Base-by-base conservation (phyloP, 495 filamentous ascomycete genomes). In the Pyronema domesticum region DNA sequence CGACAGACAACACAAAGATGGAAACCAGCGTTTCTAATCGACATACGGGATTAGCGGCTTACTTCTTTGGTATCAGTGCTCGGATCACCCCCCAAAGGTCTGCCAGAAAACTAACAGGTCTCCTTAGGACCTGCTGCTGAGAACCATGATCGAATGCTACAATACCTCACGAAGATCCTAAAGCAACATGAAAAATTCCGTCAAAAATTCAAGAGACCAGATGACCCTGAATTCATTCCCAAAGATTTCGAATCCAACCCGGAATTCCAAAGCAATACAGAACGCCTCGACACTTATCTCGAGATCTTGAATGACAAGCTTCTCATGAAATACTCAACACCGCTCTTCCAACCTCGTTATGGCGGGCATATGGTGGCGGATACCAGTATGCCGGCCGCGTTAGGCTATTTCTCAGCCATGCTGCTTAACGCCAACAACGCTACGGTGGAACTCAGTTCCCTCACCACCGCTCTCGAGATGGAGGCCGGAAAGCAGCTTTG, bases 371-470 rank as follows among this genome's bases (percentile, higher is more conserved):
- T 76, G 72, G n/a, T n/a, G 8, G 68, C 57, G 7, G 67, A 69
- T 46, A 54, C 64, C 19, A 60, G 51, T 37, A 68, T 70, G 61
- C 64, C 64, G 49, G 52, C 54, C 8, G 51, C 47, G 8, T 55
- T 74, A 18, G 71, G 71, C 0, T 73, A 74, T 58, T 64, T 73
- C 34, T 69, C 68, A 60, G 69, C 70, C 13, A 74, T 73, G 71
- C 49, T 73, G 11, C 73, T 72, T 52, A 73, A 73, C 58, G 67
- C 72, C 7, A 76, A 75, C 58, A 75, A 75, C 42, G 69, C 73
- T 6, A 58, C 72, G 0, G 49, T 72, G 10, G 73, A 74, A 55
- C 69, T 66, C 1, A 71, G 68, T 52, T 70, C 70, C 34, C 55
- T 71, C 9, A 69, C 64, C 5, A 73, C 68, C 7, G 51, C 68